Evolutionary conservation across 345 rosid species (phyloP).

Genomic region (Salix udensis): DNA sequence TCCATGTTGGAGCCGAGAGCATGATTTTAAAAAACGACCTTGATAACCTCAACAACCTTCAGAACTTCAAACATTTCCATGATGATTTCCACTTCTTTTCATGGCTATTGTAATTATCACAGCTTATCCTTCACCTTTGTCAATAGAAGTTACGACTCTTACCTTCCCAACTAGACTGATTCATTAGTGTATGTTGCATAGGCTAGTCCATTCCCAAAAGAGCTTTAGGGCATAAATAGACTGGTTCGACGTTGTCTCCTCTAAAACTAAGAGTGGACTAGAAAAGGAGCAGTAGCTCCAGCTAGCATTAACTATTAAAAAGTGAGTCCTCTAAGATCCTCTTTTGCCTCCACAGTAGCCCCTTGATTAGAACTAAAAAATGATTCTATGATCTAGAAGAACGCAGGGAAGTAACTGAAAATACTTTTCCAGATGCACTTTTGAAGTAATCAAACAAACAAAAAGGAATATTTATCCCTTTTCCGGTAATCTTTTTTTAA

Average conservation of each 20-base stretch:
- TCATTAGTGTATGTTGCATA: background rate
- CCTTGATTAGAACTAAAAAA: background rate
- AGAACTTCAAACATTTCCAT: background rate
- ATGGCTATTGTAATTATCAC: background rate
- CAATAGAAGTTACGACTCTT: background rate
- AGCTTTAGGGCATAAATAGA: background rate
- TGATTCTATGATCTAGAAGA: background rate
- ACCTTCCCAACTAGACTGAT: background rate
- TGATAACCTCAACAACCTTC: background rate
- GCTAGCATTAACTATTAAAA: background rate
- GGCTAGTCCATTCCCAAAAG: background rate
- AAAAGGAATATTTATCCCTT: conserved; percentile 6
- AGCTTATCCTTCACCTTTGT: background rate
- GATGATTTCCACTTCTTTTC: background rate
- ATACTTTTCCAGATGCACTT: conserved; percentile 23
- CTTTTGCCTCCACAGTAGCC: background rate
- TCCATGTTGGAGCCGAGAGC: no score
- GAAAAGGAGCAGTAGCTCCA: background rate
- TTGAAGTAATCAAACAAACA: conserved; percentile 15
- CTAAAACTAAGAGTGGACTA: background rate
- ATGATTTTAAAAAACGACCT: no score
- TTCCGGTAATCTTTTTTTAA: background rate
- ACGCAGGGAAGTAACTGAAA: background rate
- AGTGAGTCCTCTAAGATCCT: background rate
- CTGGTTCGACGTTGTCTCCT: background rate